Evolutionary conservation across 2,329 filamentous ascomycete genomes (phyloP).

Genomic region (Aspergillus alliaceus): DNA sequence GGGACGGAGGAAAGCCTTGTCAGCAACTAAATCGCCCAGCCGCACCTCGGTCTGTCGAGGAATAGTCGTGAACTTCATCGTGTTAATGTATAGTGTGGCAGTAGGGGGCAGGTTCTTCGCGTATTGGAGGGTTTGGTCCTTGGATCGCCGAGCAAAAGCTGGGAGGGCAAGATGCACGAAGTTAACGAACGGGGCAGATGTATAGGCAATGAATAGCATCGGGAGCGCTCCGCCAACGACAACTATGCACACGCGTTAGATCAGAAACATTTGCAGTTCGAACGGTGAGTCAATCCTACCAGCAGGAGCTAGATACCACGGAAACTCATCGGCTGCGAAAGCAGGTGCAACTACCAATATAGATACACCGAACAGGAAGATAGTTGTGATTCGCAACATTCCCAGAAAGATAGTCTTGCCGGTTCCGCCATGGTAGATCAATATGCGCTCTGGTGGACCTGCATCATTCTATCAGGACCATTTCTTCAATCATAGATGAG

Average conservation of each 20-base stretch:
- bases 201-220: constrained; percentile 63
- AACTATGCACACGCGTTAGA: constrained; percentile 43
- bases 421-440: constrained; percentile 75
- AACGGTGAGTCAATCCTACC: constrained; percentile 30
- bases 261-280: background rate
- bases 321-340: constrained; percentile 49
- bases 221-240: constrained; percentile 63
- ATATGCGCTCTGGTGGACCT: constrained; percentile 49
- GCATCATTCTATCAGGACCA: constrained; percentile 14
- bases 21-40: constrained; percentile 41
- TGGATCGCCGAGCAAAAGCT: constrained; percentile 61
- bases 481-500: background rate
- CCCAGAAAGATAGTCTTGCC: constrained; percentile 67
- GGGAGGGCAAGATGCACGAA: constrained; percentile 71
- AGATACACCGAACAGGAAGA: constrained; percentile 69
- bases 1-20: constrained; percentile 37
- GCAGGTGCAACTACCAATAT: constrained; percentile 62
- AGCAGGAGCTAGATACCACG: constrained; percentile 43
- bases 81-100: constrained; percentile 46
- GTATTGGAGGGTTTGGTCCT: constrained; percentile 46
- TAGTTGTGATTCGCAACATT: constrained; percentile 67
- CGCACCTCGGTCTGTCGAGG: constrained; percentile 43
- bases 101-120: constrained; percentile 45
- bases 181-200: constrained; percentile 69
- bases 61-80: constrained; percentile 47